Conservation (phyloP, 345 rosid species). For the Punica granatum region DNA sequence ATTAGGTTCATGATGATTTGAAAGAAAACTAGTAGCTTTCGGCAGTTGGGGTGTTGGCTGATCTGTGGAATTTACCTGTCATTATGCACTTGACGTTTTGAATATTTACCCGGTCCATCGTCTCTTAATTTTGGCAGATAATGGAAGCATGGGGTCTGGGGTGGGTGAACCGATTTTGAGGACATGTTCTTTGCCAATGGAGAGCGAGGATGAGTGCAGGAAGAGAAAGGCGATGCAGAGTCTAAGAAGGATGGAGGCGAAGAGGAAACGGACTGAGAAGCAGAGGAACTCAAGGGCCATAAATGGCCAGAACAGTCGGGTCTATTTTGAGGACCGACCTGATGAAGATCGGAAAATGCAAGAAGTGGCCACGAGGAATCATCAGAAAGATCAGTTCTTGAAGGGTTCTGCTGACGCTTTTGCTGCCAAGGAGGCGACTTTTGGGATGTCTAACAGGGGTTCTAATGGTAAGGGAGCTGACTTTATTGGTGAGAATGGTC, state of each 20-base stretch:
- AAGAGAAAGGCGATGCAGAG: constrained; percentile 35
- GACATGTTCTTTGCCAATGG: constrained; percentile 58
- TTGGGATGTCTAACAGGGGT: not conserved
- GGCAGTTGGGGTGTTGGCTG: not conserved
- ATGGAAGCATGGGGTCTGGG: not conserved
- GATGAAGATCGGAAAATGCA: not conserved
- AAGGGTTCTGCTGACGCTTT: not conserved
- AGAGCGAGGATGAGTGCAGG: constrained; percentile 65
- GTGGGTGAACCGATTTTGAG: constrained; percentile 21
- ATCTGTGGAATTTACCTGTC: not conserved
- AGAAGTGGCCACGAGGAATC: not conserved
- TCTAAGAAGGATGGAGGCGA: constrained; percentile 33
- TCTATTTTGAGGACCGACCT: not conserved
- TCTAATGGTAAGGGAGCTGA: not conserved
- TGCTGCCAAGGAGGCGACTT: not conserved
- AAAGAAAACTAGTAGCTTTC: not conserved
- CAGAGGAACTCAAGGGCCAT: constrained; percentile 17
- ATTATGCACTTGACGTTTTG: not conserved
- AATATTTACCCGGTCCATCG: not conserved
- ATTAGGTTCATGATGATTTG: not conserved
- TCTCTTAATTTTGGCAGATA: not conserved
- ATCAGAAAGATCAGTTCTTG: not conserved
- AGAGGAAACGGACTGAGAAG: constrained; percentile 72
- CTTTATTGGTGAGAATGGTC: not conserved
- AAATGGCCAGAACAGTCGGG: not conserved